Evolutionary conservation across 179 eudicot genomes (phyloP), one percentile per base, ranked within the genome.

Genomic region (Carnegiea gigantea): DNA sequence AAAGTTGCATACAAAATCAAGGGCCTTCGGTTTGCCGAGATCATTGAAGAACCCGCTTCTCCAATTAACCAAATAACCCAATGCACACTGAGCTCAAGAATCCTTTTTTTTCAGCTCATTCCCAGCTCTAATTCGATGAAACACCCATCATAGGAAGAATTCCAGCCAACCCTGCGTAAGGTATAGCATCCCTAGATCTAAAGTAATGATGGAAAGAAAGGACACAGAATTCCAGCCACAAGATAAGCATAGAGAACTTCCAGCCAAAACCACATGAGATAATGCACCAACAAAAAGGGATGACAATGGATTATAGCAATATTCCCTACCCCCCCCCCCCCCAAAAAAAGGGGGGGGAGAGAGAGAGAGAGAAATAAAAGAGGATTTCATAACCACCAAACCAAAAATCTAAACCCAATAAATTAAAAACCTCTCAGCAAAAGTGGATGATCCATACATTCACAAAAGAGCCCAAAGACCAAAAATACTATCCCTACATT

Each of bases 401-500:
- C 46, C 62, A 73, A 54, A 51, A 33, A 51, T 13, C 36, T 53
- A 67, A 79, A 68, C 51, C 64, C 67, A 48, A 78, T 13, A 5
- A 28, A 73, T 10, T 2, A 13, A 73, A 33, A 54, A 4, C 48
- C 75, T 54, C 14, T 30, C 24, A 49, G 23, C 24, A 72, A 6
- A 20, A 46, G 15, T 6, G 40, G 6, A 36, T 78, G 48, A 53
- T 43, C 40, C 23, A 67, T 5, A 9, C 3, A 26, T 9, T 62
- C 51, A 68, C 33, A 73, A 12, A 80, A 70, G n/a, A 54, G 38
- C 67, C 40, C 18, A 79, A 77, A 70, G n/a, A 40, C 57, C n/a
- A 60, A 75, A 57, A 80, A 17, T 60, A 76, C 46, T 33, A 73
- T 53, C 77, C 21, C 70, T 21, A 74, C 13, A 60, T 48, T 36